These are phyloP conservation scores for Quillaja saponaria DNA, from an alignment of 306 rosid species.

Conservation along the genomic window DNA sequence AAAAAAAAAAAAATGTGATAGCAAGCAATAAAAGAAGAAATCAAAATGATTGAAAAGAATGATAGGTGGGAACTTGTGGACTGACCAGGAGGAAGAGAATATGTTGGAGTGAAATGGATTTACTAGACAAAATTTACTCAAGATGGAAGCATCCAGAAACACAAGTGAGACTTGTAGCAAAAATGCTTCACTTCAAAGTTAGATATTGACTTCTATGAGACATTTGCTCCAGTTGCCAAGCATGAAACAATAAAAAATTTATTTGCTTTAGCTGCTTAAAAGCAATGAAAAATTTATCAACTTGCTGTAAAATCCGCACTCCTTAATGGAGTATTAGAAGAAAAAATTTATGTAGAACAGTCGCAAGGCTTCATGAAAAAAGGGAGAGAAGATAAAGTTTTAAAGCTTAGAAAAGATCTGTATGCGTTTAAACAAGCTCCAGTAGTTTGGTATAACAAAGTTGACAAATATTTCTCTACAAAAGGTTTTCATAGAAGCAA, in stretches of 20 bases:
- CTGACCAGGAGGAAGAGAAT: not conserved
- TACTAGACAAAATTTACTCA: slow-evolving; percentile 7
- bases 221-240: not conserved
- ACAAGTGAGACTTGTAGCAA: not conserved
- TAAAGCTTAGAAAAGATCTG: not conserved
- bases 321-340: not conserved
- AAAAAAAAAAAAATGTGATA: not conserved
- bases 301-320: not conserved
- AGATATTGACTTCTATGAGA: not conserved
- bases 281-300: not conserved
- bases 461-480: not conserved
- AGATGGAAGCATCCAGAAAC: not conserved
- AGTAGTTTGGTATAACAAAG: not conserved
- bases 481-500: not conserved
- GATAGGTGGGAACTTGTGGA: not conserved
- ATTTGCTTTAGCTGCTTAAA: not conserved
- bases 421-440: slow-evolving; percentile 1
- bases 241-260: not conserved
- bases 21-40: not conserved
- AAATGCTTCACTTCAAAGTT: not conserved
- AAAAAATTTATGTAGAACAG: not conserved
- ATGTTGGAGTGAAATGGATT: slow-evolving; percentile 14
- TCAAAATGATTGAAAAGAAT: not conserved
- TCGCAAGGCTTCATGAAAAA: not conserved
- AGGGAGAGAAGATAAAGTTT: not conserved